Percentiles rank a stretch among this genome's conserved stretches.
Conservation (phyloP, 2,329 filamentous ascomycete species). For the Colletotrichum navitas region DNA sequence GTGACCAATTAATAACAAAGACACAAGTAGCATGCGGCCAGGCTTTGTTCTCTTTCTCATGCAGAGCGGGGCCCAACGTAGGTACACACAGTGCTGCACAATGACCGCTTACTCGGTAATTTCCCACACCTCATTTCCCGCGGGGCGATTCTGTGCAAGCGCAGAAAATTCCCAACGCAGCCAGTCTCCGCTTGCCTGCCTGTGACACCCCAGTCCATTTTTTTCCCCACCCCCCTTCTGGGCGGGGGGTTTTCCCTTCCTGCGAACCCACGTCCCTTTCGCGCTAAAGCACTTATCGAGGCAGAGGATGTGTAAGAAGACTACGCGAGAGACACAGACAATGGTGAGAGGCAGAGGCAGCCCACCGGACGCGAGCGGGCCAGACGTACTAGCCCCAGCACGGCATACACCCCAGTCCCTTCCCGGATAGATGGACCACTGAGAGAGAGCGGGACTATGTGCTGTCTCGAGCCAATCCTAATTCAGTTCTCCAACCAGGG, state of each 20-base stretch:
- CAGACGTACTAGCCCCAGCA: conserved; percentile 28
- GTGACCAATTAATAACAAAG: too few relatives aligned
- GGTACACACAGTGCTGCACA: conserved; percentile 21
- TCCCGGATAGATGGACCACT: conserved; percentile 7
- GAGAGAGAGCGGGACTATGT: background rate
- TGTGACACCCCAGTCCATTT: conserved; percentile 17
- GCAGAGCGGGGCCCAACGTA: too few relatives aligned
- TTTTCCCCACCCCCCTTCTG: background rate
- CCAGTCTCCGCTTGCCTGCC: conserved; percentile 8
- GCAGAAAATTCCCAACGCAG: conserved; percentile 38
- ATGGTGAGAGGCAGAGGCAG: conserved; percentile 34
- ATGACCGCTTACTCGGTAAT: conserved; percentile 35
- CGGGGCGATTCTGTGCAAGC: conserved; percentile 39
- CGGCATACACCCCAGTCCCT: conserved; percentile 4
- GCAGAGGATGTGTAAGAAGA: conserved; percentile 11
- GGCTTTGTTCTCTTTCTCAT: background rate
- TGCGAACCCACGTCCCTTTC: conserved; percentile 12
- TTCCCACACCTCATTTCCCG: conserved; percentile 40
- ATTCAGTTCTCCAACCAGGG: background rate
- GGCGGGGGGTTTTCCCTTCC: background rate
- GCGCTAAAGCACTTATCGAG: conserved; percentile 35
- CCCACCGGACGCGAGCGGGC: conserved; percentile 29
- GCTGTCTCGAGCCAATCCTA: background rate
- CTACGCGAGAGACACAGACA: background rate
- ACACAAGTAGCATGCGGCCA: background rate